These are phyloP conservation scores for Linaria vulgaris DNA, from an alignment of 257 asterid species.

Conservation along the genomic window DNA sequence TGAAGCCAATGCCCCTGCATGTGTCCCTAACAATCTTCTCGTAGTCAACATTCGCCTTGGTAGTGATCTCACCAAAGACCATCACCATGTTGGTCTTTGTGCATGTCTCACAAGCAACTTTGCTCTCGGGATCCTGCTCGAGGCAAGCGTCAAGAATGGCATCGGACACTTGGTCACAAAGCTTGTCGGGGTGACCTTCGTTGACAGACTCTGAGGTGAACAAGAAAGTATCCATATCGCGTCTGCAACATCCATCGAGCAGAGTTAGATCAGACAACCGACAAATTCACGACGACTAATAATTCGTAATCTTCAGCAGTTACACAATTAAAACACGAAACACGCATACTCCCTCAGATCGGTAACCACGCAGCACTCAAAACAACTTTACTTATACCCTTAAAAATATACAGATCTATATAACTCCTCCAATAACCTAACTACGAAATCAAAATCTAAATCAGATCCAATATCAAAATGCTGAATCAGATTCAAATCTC, in stretches of 20 bases:
- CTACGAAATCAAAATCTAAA: too few relatives aligned
- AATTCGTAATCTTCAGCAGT: background rate
- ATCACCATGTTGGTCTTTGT: conserved; percentile 60
- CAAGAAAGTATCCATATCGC: conserved; percentile 48
- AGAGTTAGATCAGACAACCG: conserved; percentile 2
- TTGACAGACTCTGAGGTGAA: conserved; percentile 68
- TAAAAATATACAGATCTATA: too few relatives aligned
- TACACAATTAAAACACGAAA: background rate
- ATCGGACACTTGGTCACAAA: conserved; percentile 68
- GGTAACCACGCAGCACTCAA: too few relatives aligned
- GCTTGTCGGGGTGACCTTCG: conserved; percentile 78
- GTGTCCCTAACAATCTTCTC: conserved; percentile 73
- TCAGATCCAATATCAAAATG: too few relatives aligned
- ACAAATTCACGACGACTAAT: too few relatives aligned
- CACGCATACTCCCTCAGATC: background rate
- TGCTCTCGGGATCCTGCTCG: conserved; percentile 70
- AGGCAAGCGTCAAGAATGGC: conserved; percentile 71
- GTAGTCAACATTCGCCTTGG: conserved; percentile 57
- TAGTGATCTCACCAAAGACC: conserved; percentile 72
- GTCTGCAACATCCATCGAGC: conserved; percentile 23
- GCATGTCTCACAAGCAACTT: conserved; percentile 75
- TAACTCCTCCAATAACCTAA: too few relatives aligned
- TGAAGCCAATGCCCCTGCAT: conserved; percentile 67
- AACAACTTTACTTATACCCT: too few relatives aligned
- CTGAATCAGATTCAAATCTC: too few relatives aligned